phyloP scores from a whole-genome alignment of 176 grass and related monocot genomes.

The Phoenix dactylifera region DNA sequence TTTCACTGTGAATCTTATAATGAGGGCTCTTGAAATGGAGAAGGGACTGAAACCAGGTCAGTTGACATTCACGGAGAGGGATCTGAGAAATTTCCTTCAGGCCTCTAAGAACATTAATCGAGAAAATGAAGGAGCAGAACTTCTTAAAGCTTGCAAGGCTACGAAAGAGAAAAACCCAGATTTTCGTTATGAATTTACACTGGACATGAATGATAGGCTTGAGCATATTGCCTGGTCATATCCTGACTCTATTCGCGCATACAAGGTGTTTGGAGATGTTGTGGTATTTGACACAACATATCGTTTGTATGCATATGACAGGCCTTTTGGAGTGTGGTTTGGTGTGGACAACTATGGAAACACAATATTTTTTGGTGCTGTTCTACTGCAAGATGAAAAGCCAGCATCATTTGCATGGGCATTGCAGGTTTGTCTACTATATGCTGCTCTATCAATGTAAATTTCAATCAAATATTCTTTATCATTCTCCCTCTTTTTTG shows the following conservation, averaged over 20 bases:
- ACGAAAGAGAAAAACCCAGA: constrained; percentile 27
- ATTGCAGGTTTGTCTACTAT: constrained; percentile 32
- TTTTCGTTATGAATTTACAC: constrained; percentile 37
- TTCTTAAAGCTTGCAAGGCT: constrained; percentile 35
- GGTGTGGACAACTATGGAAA: constrained; percentile 41
- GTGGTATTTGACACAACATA: constrained; percentile 45
- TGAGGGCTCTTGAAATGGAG: constrained; percentile 33
- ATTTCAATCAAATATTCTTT: too few species aligned
- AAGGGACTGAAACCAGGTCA: constrained; percentile 32
- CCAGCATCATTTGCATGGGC: constrained; percentile 34
- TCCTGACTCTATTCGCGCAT: constrained; percentile 25
- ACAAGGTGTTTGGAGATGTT: constrained; percentile 39
- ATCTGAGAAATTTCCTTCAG: constrained; percentile 46
- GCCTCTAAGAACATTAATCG: constrained; percentile 33
- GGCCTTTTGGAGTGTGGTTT: constrained; percentile 38
- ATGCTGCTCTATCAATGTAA: neutral
- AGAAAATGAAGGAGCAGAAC: constrained; percentile 37
- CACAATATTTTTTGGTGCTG: constrained; percentile 32
- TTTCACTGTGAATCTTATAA: constrained; percentile 38
- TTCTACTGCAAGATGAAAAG: constrained; percentile 31
- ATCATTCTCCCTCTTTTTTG: constrained; percentile 3
- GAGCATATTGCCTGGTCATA: constrained; percentile 37
- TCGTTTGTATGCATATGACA: constrained; percentile 34
- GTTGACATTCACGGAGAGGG: constrained; percentile 38
- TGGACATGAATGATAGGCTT: constrained; percentile 27